Percentiles rank a stretch among this genome's conserved stretches.
These are phyloP conservation scores for Colletotrichum sp. DNA, from an alignment of 2,329 filamentous ascomycete genomes.

Conservation along the genomic window DNA sequence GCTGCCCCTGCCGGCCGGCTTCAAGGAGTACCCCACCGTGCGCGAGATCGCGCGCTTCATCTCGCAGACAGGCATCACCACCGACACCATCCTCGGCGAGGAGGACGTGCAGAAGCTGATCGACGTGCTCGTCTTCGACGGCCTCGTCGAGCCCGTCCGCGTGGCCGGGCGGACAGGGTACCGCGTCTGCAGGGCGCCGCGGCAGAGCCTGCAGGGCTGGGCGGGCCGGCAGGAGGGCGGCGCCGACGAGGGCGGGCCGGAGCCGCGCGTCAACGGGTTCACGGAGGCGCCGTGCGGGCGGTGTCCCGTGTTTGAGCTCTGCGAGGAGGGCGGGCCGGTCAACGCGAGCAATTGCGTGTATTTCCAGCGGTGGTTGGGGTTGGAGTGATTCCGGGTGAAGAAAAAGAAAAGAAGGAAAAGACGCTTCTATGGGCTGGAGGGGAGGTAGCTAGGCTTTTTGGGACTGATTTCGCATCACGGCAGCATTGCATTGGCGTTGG, in stretches of 20 bases:
- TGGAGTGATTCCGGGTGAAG: constrained; percentile 33
- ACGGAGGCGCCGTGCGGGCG: constrained; percentile 90
- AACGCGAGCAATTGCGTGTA: constrained; percentile 92
- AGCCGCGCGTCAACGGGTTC: constrained; percentile 69
- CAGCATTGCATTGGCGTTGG: constrained; percentile 22
- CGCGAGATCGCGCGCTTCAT: constrained; percentile 79
- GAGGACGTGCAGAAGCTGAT: constrained; percentile 85
- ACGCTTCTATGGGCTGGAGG: not conserved
- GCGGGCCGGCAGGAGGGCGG: constrained; percentile 39
- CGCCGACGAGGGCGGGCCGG: constrained; percentile 40
- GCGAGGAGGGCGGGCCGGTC: constrained; percentile 88
- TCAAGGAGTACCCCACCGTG: constrained; percentile 81
- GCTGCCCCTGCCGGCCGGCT: constrained; percentile 67
- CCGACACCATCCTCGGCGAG: constrained; percentile 72
- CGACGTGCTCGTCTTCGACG: constrained; percentile 88
- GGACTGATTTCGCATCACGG: constrained; percentile 6
- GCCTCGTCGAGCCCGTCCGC: constrained; percentile 73
- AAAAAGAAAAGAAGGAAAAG: not conserved
- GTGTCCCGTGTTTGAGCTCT: constrained; percentile 93
- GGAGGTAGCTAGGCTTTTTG: not conserved
- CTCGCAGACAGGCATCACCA: constrained; percentile 71
- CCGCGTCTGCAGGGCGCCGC: constrained; percentile 55
- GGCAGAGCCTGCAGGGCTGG: constrained; percentile 47
- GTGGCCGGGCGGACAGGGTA: constrained; percentile 57
- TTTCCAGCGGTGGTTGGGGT: constrained; percentile 81